Conservation (phyloP, 345 rosid species). For the Rhodomyrtus tomentosa region DNA sequence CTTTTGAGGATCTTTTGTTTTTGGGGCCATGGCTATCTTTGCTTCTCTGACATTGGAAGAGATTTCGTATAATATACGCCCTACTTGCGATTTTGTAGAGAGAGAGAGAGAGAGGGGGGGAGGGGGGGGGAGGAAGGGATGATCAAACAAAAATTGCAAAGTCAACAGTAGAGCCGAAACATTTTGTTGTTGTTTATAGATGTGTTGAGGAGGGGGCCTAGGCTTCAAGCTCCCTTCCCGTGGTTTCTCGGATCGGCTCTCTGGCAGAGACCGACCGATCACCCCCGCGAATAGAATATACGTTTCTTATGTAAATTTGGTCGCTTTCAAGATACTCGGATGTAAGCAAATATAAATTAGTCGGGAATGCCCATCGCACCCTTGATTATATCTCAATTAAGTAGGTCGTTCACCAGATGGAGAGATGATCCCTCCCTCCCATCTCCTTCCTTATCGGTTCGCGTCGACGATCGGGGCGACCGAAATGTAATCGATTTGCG, state of each 20-base stretch:
- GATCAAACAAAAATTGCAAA: neutral
- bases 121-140: neutral
- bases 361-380: neutral
- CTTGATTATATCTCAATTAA: neutral
- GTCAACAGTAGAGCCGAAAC: neutral
- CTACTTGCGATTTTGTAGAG: neutral
- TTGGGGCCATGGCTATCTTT: neutral
- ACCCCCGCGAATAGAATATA: neutral
- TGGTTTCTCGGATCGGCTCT: neutral
- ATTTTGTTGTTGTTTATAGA: neutral
- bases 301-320: no score
- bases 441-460: neutral
- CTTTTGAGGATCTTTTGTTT: neutral
- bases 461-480: neutral
- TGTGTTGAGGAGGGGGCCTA: neutral
- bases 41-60: neutral
- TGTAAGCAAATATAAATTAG: neutral
- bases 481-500: neutral
- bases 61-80: neutral
- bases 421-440: neutral
- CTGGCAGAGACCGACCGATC: neutral
- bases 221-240: neutral
- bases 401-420: neutral
- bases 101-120: no score
- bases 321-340: neutral